Conservation (phyloP, 371 early-diverging fungal genomes). For the Mortierella sp. region DNA sequence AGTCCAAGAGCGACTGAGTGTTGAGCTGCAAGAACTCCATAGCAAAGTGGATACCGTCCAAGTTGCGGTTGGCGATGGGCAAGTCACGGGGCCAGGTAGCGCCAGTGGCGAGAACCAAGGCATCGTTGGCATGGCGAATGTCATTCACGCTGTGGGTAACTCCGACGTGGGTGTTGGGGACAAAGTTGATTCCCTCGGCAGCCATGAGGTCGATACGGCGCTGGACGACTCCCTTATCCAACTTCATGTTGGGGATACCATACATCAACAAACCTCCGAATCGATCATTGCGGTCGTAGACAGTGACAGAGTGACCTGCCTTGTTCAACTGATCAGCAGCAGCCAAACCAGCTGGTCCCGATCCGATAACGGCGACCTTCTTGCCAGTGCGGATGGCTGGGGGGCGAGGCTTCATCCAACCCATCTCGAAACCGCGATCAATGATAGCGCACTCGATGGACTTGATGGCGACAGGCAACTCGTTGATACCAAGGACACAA, state of each 20-base stretch:
- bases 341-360: slow-evolving; percentile 96
- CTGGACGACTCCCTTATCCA: slow-evolving; percentile 94
- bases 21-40: slow-evolving; percentile 96
- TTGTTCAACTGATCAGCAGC: slow-evolving; percentile 98
- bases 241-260: slow-evolving; percentile 99
- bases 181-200: slow-evolving; percentile 92
- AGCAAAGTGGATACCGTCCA: slow-evolving; percentile 96
- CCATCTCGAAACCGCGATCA: slow-evolving; percentile 94
- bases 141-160: slow-evolving; percentile 78
- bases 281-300: slow-evolving; percentile 96
- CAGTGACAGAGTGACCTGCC: slow-evolving; percentile 94
- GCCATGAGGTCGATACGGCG: slow-evolving; percentile 93
- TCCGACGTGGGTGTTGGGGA: slow-evolving; percentile 89
- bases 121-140: slow-evolving; percentile 80
- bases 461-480: slow-evolving; percentile 95
- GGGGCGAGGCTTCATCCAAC: slow-evolving; percentile 93
- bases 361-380: slow-evolving; percentile 91
- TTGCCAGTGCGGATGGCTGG: slow-evolving; percentile 87
- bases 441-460: slow-evolving; percentile 97
- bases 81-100: slow-evolving; percentile 98
- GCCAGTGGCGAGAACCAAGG: slow-evolving; percentile 91
- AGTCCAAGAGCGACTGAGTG: slow-evolving; percentile 89
- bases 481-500: slow-evolving; percentile 92
- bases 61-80: slow-evolving; percentile 86
- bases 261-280: slow-evolving; percentile 97